Evolutionary conservation across 345 rosid genomes (phyloP).

Genomic region (Brassica incana): DNA sequence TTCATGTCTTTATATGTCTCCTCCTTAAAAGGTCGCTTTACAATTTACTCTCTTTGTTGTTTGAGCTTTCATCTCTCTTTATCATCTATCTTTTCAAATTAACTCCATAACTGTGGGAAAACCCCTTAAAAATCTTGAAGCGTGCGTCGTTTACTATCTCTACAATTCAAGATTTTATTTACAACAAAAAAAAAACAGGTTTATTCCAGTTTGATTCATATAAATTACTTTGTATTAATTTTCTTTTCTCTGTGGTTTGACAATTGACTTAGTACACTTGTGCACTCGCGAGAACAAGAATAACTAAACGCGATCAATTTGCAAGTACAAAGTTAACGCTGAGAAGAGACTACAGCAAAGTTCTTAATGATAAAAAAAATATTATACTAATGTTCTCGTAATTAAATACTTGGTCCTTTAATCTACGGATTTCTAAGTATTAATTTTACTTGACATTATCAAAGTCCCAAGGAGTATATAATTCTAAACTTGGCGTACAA

Average conservation of each 20-base stretch:
- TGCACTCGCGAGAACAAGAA: background rate
- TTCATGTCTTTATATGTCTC: conserved; percentile 36
- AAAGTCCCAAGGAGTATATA: background rate
- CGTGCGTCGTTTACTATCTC: background rate
- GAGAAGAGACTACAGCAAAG: background rate
- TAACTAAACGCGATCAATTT: background rate
- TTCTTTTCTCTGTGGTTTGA: background rate
- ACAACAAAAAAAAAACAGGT: background rate
- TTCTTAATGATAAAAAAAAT: no score
- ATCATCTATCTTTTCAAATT: background rate
- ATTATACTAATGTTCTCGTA: no score
- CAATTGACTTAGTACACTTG: background rate
- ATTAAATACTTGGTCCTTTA: background rate
- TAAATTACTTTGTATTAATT: no score
- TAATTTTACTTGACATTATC: background rate
- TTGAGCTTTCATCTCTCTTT: conserved; percentile 10
- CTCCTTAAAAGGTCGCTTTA: conserved; percentile 28
- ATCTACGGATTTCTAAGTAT: background rate
- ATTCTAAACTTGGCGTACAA: background rate
- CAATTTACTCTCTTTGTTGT: conserved; percentile 35
- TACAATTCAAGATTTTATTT: background rate
- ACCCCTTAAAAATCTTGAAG: background rate
- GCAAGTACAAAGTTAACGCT: background rate
- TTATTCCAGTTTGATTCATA: background rate
- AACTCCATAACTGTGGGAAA: background rate